A percentile compares a stretch with the other conserved stretches of the same genome.
phyloP scores from a whole-genome alignment of 2,329 filamentous ascomycete genomes.

The Botryotinia calthae region DNA sequence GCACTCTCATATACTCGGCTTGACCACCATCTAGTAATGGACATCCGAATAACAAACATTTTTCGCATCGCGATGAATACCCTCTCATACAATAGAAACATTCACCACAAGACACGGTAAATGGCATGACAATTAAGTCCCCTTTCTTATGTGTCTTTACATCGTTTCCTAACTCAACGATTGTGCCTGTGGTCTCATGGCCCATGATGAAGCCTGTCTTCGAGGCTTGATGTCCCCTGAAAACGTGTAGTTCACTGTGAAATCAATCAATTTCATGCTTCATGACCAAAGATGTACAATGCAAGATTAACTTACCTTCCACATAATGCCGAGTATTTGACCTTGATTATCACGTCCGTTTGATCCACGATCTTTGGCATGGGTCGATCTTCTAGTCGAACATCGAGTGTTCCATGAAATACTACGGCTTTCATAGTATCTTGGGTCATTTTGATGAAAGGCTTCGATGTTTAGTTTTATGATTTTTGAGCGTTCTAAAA shows the following conservation, averaged over 20 bases:
- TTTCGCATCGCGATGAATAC: conserved; percentile 73
- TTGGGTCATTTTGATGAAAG: conserved; percentile 26
- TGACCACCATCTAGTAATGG: conserved; percentile 71
- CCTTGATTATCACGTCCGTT: conserved; percentile 78
- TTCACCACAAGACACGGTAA: conserved; percentile 70
- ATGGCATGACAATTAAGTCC: conserved; percentile 78
- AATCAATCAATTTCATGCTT: neutral
- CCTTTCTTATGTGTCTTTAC: conserved; percentile 70
- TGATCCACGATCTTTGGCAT: conserved; percentile 70
- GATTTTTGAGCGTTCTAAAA: neutral
- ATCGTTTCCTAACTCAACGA: conserved; percentile 63
- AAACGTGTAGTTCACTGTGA: conserved; percentile 76
- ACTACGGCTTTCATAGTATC: conserved; percentile 82
- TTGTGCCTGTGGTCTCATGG: conserved; percentile 80
- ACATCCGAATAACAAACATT: conserved; percentile 69
- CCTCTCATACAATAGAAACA: conserved; percentile 86
- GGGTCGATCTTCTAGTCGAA: conserved; percentile 68
- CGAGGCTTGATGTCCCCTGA: conserved; percentile 73
- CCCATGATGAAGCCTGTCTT: conserved; percentile 63
- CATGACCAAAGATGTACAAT: neutral
- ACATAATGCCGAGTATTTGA: conserved; percentile 79
- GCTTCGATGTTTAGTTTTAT: neutral
- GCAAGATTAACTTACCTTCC: conserved; percentile 64
- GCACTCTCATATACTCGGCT: conserved; percentile 79
- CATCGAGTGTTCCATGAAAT: conserved; percentile 61